A percentile compares a stretch with the other conserved stretches of the same genome.
phyloP scores from a whole-genome alignment of 305 asterid genomes.

The Fraxinus baroniana region DNA sequence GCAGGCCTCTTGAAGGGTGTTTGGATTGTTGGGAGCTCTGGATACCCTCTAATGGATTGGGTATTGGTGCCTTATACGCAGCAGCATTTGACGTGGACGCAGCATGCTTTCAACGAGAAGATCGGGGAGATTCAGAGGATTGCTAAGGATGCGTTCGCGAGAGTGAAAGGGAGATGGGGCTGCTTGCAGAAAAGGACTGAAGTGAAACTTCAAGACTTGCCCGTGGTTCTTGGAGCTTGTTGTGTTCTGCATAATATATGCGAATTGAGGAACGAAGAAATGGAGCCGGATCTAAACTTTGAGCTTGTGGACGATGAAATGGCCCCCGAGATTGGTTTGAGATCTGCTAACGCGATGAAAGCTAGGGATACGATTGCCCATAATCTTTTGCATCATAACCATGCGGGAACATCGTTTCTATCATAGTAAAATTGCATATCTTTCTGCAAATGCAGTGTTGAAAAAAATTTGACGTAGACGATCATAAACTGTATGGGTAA shows the following conservation, averaged over 20 bases:
- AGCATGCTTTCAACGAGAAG: conserved; percentile 19
- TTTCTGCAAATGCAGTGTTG: background rate
- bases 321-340: conserved; percentile 13
- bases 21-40: conserved; percentile 18
- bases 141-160: conserved; percentile 12
- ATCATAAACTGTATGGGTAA: background rate
- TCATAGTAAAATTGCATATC: background rate
- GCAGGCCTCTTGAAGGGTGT: conserved; percentile 3
- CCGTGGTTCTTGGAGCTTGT: conserved; percentile 21
- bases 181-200: conserved; percentile 21
- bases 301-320: conserved; percentile 23
- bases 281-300: conserved; percentile 5
- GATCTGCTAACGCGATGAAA: conserved; percentile 10
- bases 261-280: conserved; percentile 16
- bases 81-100: conserved; percentile 20
- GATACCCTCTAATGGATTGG: conserved; percentile 24
- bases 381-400: conserved; percentile 8
- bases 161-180: conserved; percentile 23
- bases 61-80: conserved; percentile 13
- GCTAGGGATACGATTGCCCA: conserved; percentile 18
- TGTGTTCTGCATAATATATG: conserved; percentile 25
- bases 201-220: conserved; percentile 18
- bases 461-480: background rate
- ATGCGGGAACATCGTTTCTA: background rate
- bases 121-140: conserved; percentile 9